A percentile compares a stretch with the other conserved stretches of the same genome.
These are phyloP conservation scores for Phytophthora gonapodyides DNA, from an alignment of 352 stramenopile genomes.

Conservation along the genomic window DNA sequence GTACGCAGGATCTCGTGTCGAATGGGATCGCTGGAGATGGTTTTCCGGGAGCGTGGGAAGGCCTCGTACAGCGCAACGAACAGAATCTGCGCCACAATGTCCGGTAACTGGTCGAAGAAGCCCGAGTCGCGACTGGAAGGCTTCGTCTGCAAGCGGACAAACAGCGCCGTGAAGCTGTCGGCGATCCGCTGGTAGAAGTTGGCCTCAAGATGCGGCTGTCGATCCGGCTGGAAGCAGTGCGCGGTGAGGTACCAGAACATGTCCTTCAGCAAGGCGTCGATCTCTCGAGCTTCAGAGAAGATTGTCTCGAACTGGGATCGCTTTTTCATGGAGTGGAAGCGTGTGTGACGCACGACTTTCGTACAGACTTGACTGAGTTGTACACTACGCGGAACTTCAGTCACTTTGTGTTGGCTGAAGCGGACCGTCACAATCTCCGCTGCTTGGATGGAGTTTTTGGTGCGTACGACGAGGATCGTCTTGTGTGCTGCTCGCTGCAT, in stretches of 20 bases:
- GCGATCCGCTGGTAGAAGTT: constrained; percentile 67
- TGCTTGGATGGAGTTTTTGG: constrained; percentile 72
- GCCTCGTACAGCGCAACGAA: constrained; percentile 74
- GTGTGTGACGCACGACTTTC: constrained; percentile 56
- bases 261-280: constrained; percentile 67
- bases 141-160: constrained; percentile 66
- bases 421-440: constrained; percentile 68
- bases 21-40: constrained; percentile 39
- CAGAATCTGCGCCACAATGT: constrained; percentile 63
- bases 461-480: constrained; percentile 72
- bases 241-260: constrained; percentile 79
- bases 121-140: constrained; percentile 47
- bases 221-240: constrained; percentile 57
- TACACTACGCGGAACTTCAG: constrained; percentile 57
- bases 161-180: constrained; percentile 69
- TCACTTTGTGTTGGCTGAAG: constrained; percentile 50
- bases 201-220: constrained; percentile 45
- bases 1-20: constrained; percentile 50
- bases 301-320: constrained; percentile 46
- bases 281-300: constrained; percentile 46
- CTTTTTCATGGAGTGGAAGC: constrained; percentile 40
- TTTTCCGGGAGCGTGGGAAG: constrained; percentile 67
- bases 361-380: constrained; percentile 50
- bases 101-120: constrained; percentile 62
- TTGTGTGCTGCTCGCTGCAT: constrained; percentile 75